phyloP scores from a whole-genome alignment of 2,329 filamentous ascomycete genomes.

The Stemphylium beticola region DNA sequence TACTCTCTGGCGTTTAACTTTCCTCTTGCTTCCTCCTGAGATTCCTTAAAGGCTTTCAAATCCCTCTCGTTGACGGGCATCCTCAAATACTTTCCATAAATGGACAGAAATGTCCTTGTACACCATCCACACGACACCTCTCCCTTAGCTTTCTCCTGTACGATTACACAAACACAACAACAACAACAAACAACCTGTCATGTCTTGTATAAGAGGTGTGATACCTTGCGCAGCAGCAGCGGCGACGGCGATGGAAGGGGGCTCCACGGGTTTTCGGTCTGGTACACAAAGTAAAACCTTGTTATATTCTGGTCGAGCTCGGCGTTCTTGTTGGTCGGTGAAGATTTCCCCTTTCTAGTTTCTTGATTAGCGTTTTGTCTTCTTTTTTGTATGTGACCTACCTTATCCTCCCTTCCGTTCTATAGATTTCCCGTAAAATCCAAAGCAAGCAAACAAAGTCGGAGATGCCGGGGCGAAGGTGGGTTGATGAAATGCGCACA shows the following conservation, averaged over 20 bases:
- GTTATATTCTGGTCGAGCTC: slow-evolving; percentile 14
- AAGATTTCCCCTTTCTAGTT: not conserved
- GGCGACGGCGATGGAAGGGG: not conserved
- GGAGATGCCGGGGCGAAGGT: too few species aligned
- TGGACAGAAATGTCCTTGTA: slow-evolving; percentile 1
- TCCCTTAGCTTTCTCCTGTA: slow-evolving; percentile 5
- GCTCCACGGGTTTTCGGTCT: slow-evolving; percentile 4
- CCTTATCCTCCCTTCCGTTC: too few species aligned
- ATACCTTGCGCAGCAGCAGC: slow-evolving; percentile 2
- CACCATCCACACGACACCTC: slow-evolving; percentile 1
- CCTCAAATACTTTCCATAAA: too few species aligned
- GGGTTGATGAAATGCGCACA: too few species aligned
- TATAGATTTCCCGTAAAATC: too few species aligned
- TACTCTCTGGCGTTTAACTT: not conserved
- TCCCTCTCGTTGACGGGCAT: too few species aligned
- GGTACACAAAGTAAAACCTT: not conserved
- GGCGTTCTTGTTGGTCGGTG: slow-evolving; percentile 7
- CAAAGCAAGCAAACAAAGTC: too few species aligned
- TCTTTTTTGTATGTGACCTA: not conserved
- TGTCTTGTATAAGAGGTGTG: slow-evolving; percentile 15
- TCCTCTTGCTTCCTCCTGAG: not conserved
- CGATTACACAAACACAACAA: slow-evolving; percentile 1
- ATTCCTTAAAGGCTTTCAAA: slow-evolving; percentile 11
- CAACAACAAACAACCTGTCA: not conserved
- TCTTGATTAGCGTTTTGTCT: not conserved